Conservation (phyloP, 2,329 filamentous ascomycete species). For the Talaromyces atroroseus region DNA sequence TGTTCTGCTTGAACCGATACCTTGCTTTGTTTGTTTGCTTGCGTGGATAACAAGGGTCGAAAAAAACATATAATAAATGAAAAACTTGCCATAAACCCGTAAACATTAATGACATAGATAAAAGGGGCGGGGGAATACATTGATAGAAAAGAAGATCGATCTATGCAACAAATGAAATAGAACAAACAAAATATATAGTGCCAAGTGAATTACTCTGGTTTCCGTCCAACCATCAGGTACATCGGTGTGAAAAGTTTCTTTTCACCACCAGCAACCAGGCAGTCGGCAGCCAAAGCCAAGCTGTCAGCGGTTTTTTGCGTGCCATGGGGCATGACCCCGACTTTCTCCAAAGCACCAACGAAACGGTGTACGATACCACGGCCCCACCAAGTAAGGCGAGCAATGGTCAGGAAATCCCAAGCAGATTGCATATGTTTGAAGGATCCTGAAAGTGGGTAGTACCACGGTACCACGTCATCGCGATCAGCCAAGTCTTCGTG, state of each 20-base stretch:
- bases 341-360: conserved; percentile 67
- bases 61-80: neutral
- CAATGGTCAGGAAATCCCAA: conserved; percentile 74
- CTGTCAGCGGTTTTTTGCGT: conserved; percentile 95
- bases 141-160: neutral
- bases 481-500: conserved; percentile 82
- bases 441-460: conserved; percentile 84
- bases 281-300: conserved; percentile 74
- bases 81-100: conserved; percentile 4
- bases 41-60: neutral
- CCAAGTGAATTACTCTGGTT: conserved; percentile 52
- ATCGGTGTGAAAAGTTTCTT: conserved; percentile 96
- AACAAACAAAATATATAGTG: neutral
- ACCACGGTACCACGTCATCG: conserved; percentile 76
- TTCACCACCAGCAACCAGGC: conserved; percentile 76
- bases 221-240: conserved; percentile 93
- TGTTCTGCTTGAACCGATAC: neutral
- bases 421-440: conserved; percentile 75
- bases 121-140: conserved; percentile 3
- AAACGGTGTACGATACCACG: conserved; percentile 70
- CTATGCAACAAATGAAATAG: neutral
- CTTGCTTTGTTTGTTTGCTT: neutral
- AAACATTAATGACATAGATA: conserved; percentile 10
- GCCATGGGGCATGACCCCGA: conserved; percentile 70
- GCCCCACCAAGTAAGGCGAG: conserved; percentile 83